A percentile compares a stretch with the other conserved stretches of the same genome.
phyloP scores from a whole-genome alignment of 371 early-diverging fungal species.

The Mortierella polycephala region DNA sequence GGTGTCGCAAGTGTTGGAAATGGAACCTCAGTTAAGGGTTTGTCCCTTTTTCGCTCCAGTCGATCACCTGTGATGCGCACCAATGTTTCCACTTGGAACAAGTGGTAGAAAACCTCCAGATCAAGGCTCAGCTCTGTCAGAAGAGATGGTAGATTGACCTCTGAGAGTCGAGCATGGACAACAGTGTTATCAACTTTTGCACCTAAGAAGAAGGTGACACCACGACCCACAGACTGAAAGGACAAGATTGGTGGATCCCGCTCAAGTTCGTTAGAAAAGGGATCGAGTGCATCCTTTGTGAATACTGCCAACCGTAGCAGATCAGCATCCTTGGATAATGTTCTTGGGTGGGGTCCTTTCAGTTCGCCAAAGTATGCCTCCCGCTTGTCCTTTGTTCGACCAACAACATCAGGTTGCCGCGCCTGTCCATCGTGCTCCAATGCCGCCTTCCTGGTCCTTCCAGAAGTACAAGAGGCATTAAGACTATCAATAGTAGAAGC shows the following conservation, averaged over 20 bases:
- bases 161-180: constrained; percentile 15
- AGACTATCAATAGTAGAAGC: too few species aligned
- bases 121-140: constrained; percentile 17
- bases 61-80: constrained; percentile 7
- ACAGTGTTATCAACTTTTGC: constrained; percentile 17
- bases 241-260: constrained; percentile 17
- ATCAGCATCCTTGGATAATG: constrained; percentile 9
- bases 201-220: constrained; percentile 16
- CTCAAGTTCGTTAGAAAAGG: constrained; percentile 4
- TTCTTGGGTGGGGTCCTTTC: constrained; percentile 13
- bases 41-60: constrained; percentile 9
- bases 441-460: constrained; percentile 18
- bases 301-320: constrained; percentile 19
- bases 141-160: constrained; percentile 7
- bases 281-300: constrained; percentile 20
- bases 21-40: constrained; percentile 6
- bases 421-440: constrained; percentile 21
- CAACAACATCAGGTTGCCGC: constrained; percentile 21
- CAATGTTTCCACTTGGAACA: constrained; percentile 21
- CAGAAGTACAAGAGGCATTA: constrained; percentile 9
- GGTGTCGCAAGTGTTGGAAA: constrained; percentile 22
- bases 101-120: constrained; percentile 8
- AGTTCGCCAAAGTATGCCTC: constrained; percentile 27
- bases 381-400: constrained; percentile 9
- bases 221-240: constrained; percentile 12